Evolutionary conservation across 2,329 filamentous ascomycete species (phyloP), one percentile per base, ranked within the genome.

Genomic region (Fusarium praegraminearum): DNA sequence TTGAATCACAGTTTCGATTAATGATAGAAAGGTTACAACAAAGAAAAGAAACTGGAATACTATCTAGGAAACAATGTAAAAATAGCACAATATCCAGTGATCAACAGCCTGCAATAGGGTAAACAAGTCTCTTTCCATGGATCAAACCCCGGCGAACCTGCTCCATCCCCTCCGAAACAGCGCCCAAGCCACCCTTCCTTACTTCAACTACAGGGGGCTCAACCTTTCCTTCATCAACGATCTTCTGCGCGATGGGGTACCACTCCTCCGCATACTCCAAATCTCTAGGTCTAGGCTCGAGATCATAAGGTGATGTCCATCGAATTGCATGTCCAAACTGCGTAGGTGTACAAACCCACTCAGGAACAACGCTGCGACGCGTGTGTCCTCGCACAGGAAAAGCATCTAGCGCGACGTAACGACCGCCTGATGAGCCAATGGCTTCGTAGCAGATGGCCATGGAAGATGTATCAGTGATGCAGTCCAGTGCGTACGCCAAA

Each of bases 271-370:
- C 49, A 30, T 28, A 52, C n/a, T 52, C 49, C 3, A 52, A 35
- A 40, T 52, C 49, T 13, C 35, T 36, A 2, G 49, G 49, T 3
- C 49, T 36, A 2, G 49, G 35, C 24, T 52, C 49, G 30, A 52
- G 35, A 13, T 52, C 49, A 30, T 52, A 52, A 16, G 49, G 49
- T 9, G 49, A 22, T 12, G 49, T 52, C 49, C 49, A 52, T 7
- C 35, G 35, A 36, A 52, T 52, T 22, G 49, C 49, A 22, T 52
- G 49, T 7, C 49, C 49, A 28, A 52, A 52, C 35, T 52, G 49
- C 7, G 49, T 52, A 40, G 49, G 49, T 2, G 49, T 52, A 4
- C 49, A 52, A 13, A 52, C 49, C 49, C 49, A 52, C 12, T 52
- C 49, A 7, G 49, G 49, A n/a, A 52, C 12, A 30, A 52, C 49